phyloP scores from a whole-genome alignment of 2,329 filamentous ascomycete genomes.

The Trichoderma koningii region DNA sequence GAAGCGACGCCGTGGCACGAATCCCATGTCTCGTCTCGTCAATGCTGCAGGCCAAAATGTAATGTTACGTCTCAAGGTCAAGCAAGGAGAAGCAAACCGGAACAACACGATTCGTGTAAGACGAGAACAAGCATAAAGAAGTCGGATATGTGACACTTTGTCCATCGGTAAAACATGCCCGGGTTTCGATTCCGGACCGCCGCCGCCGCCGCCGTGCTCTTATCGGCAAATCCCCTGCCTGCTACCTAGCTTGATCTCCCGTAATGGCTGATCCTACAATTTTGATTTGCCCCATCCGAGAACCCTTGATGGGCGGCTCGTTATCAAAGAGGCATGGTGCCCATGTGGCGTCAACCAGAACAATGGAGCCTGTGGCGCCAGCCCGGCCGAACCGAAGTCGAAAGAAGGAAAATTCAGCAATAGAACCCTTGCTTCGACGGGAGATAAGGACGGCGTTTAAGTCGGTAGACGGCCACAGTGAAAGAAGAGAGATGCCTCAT shows the following conservation, averaged over 20 bases:
- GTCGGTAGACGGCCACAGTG: neutral
- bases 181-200: neutral
- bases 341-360: conserved; percentile 10
- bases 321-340: conserved; percentile 11
- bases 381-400: conserved; percentile 11
- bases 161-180: neutral
- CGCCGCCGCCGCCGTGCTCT: neutral
- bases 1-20: neutral
- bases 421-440: conserved; percentile 7
- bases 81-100: neutral
- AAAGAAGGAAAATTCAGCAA: neutral
- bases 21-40: neutral
- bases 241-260: conserved; percentile 2
- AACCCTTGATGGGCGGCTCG: conserved; percentile 9
- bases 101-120: neutral
- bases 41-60: neutral
- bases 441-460: conserved; percentile 15
- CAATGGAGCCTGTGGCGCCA: conserved; percentile 17
- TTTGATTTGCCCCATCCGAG: neutral
- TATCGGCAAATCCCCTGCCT: conserved; percentile 5
- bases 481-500: neutral
- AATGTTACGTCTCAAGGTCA: too few species aligned
- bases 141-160: neutral
- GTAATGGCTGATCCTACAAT: neutral
- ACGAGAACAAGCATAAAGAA: neutral